Conservation (phyloP, 768 basidiomycete species). For the Rhizopogon rudus region DNA sequence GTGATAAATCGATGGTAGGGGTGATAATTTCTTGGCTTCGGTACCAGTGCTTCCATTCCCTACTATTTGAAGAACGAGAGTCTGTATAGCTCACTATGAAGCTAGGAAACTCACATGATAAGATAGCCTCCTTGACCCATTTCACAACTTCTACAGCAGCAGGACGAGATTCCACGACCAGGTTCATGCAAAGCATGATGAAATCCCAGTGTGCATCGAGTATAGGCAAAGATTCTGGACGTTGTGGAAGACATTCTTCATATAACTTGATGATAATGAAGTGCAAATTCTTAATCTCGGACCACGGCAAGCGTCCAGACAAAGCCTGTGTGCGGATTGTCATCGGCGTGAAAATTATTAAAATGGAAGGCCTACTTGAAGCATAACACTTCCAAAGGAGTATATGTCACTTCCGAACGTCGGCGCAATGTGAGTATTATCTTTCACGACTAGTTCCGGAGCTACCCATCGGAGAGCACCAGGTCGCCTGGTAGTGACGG, state of each 20-base stretch:
- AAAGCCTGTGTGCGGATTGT: neutral
- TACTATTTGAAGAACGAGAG: too few relatives aligned
- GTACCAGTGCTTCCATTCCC: too few relatives aligned
- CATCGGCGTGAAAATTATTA: neutral
- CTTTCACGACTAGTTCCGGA: neutral
- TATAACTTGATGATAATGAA: neutral
- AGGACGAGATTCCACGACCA: neutral
- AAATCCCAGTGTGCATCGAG: neutral
- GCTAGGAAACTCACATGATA: neutral
- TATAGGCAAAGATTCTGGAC: too few relatives aligned
- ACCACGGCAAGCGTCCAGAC: neutral
- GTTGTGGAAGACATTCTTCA: too few relatives aligned
- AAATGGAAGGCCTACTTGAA: neutral
- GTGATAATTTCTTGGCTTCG: too few relatives aligned
- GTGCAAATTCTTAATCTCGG: neutral
- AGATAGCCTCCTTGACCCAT: neutral
- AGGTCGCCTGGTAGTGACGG: neutral
- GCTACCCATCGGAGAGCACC: slow-evolving; percentile 3
- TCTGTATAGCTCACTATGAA: neutral
- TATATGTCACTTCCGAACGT: neutral
- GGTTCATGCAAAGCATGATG: neutral
- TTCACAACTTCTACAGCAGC: neutral
- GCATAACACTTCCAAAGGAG: neutral
- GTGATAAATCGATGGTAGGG: too few relatives aligned
- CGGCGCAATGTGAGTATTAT: neutral